phyloP scores from a whole-genome alignment of 257 asterid species.

The Apocynum venetum region DNA sequence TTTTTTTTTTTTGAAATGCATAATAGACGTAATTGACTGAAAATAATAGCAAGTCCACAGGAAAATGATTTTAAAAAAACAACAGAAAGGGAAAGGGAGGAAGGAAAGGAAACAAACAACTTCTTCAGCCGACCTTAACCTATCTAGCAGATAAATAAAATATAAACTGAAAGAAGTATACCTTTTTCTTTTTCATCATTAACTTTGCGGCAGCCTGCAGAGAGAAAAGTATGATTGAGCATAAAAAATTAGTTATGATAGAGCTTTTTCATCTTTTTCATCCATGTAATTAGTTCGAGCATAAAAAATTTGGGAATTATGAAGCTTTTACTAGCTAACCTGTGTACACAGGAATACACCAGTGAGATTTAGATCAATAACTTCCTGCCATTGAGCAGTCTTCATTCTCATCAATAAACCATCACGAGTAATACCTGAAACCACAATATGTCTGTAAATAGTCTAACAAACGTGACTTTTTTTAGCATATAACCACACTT shows the following conservation, averaged over 20 bases:
- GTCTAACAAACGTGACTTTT: background rate
- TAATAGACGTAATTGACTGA: background rate
- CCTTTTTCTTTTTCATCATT: constrained; percentile 98
- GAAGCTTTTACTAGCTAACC: constrained; percentile 32
- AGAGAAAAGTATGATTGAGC: constrained; percentile 18
- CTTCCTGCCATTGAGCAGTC: constrained; percentile 91
- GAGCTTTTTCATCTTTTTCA: background rate
- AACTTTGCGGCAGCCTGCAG: constrained; percentile 94
- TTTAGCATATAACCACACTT: background rate
- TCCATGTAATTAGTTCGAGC: constrained; percentile 10
- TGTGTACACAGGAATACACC: constrained; percentile 94
- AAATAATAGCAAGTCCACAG: background rate
- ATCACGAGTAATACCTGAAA: constrained; percentile 89
- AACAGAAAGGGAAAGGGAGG: background rate
- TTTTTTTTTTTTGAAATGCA: too few species aligned
- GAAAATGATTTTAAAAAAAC: background rate
- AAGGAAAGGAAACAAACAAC: background rate
- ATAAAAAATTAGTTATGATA: background rate
- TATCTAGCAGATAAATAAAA: background rate
- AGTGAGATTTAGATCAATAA: constrained; percentile 89
- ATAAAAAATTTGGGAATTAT: background rate
- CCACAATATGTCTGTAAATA: constrained; percentile 10
- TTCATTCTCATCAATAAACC: constrained; percentile 95
- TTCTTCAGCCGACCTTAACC: background rate
- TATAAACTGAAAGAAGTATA: constrained; percentile 14